These are phyloP conservation scores for Oryza punctata DNA, from an alignment of 176 grass and related monocot species.

Conservation along the genomic window DNA sequence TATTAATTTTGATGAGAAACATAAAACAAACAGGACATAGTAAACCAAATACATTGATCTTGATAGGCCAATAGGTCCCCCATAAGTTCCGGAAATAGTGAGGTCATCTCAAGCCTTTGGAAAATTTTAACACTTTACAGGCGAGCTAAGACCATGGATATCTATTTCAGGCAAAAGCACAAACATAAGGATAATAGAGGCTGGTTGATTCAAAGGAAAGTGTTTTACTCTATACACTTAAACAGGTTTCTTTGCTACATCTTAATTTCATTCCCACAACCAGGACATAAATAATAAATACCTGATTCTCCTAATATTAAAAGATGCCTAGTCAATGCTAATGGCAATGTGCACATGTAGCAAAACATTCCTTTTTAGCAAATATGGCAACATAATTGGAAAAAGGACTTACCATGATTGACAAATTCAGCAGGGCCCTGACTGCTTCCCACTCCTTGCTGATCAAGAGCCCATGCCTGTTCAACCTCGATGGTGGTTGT, in stretches of 20 bases:
- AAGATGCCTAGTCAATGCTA: not conserved
- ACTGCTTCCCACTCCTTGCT: conserved; percentile 35
- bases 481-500: conserved; percentile 61
- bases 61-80: not conserved
- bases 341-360: not conserved
- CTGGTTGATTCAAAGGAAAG: not conserved
- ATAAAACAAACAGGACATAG: not conserved
- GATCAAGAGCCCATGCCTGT: conserved; percentile 32
- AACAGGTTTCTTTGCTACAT: not conserved
- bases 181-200: not conserved
- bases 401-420: conserved; percentile 47
- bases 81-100: not conserved
- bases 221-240: not conserved
- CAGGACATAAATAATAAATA: not conserved
- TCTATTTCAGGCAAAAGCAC: conserved; percentile 1
- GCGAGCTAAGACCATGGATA: not conserved
- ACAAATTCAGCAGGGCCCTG: conserved; percentile 26
- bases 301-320: not conserved
- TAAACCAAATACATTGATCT: not conserved
- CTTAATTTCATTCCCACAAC: not conserved
- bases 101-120: conserved; percentile 12
- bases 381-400: not conserved
- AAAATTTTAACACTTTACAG: not conserved
- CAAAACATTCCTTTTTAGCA: not conserved
- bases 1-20: not conserved